Evolutionary conservation across 768 basidiomycete genomes (phyloP).

Genomic region (Tricholomella constricta): DNA sequence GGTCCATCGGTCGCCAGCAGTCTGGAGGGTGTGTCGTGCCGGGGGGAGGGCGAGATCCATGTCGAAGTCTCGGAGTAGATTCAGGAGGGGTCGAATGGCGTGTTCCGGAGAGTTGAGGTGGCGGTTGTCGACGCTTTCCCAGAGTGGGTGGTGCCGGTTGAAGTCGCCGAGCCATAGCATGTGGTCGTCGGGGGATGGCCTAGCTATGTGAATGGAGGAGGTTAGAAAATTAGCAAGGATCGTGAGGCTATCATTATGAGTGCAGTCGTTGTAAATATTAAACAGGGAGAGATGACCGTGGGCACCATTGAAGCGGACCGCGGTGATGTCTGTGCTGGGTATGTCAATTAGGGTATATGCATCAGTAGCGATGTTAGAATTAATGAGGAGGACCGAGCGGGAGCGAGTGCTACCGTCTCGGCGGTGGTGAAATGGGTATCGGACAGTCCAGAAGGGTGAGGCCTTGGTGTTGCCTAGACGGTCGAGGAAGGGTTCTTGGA

Average conservation of each 20-base stretch:
- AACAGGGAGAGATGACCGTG: background rate
- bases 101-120: conserved; percentile 4
- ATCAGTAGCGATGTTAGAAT: conserved; percentile 9
- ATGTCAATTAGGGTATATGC: background rate
- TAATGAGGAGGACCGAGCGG: conserved; percentile 10
- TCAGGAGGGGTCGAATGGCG: no score
- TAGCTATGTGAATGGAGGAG: background rate
- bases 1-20: no score
- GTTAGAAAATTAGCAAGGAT: background rate
- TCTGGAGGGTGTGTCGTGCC: no score
- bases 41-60: conserved; percentile 5
- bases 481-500: conserved; percentile 35
- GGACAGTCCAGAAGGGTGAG: conserved; percentile 3
- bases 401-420: background rate
- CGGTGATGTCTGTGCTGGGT: conserved; percentile 4
- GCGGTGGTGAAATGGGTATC: background rate
- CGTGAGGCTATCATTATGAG: conserved; percentile 6
- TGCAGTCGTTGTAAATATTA: conserved; percentile 11
- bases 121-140: background rate
- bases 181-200: no score
- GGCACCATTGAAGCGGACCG: background rate
- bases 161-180: no score
- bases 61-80: background rate
- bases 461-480: conserved; percentile 11
- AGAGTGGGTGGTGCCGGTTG: background rate